Evolutionary conservation across 2,329 filamentous ascomycete genomes (phyloP), one percentile per base, ranked within the genome.

Genomic region (Verticillium zaregamsianum): DNA sequence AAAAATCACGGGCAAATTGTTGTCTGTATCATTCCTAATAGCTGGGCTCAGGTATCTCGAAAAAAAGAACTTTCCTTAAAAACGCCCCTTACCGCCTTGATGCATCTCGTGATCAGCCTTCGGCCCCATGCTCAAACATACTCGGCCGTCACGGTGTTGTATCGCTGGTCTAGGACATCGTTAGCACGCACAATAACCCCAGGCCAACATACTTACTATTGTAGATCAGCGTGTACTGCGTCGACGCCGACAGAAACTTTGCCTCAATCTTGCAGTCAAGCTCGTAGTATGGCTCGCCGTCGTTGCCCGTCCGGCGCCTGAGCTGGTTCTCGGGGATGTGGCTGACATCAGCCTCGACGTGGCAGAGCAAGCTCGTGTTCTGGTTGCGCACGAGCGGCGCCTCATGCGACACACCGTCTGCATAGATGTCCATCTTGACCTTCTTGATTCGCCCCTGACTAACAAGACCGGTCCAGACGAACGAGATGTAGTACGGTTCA

Each of bases 171-270:
- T 78, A 49, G 55, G 31, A 20, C 11, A 28, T 1, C n/a, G 62
- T 72, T 62, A 74, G 68, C 32, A 58, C 3, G 6, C 25, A 25
- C 3, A 23, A 35, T 4, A 32, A 33, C 15, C 1, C 5, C 8
- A n/a, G 14, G 6, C 7, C 17, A 20, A 25, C 64, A 52, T 5
- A 52, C 76, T 66, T 66, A 78, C 77, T 72, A 58, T 79, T 75
- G 62, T 77, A 75, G 8, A 80, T 68, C 35, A 81, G 68, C 5
- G 78, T 79, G 64, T 80, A 81, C 31, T 73, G 70, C 0, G 77
- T 79, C 5, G 73, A 77, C 0, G 76, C 76, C 2, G 77, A 79
- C 7, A 74, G 71, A 64, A 78, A 80, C 3, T 77, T 70, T 1
- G 75, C 71, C 64, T 80, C 77, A 17, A 81, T 75, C 61, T 75